These are phyloP conservation scores for Metarhizium robertsii DNA, from an alignment of 2,329 filamentous ascomycete species.

Conservation along the genomic window DNA sequence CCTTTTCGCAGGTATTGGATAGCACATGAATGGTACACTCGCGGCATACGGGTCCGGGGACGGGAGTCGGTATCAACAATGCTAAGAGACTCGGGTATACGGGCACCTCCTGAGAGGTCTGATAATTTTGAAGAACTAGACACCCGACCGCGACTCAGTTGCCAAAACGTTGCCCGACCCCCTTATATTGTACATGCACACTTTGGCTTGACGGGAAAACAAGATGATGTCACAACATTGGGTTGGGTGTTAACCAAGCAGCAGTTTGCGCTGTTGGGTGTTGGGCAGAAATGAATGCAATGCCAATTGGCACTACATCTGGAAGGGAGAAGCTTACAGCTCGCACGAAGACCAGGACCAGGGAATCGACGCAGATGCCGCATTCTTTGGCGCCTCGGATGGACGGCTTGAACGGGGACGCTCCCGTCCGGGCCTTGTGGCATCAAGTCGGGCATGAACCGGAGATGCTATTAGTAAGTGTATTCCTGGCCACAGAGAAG, in stretches of 20 bases:
- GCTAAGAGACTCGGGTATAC: not conserved
- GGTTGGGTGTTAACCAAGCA: not conserved
- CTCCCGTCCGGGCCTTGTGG: not conserved
- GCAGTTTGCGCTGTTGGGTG: not conserved
- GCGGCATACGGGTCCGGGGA: not conserved
- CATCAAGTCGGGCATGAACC: not conserved
- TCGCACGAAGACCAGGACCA: not conserved
- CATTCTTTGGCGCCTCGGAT: not conserved
- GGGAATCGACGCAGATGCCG: not conserved
- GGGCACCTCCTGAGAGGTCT: not conserved
- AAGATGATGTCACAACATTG: not conserved
- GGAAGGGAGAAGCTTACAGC: not conserved
- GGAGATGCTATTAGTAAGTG: not conserved
- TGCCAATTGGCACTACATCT: not conserved
- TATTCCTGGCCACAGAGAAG: not conserved
- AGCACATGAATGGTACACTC: not conserved
- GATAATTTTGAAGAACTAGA: not conserved
- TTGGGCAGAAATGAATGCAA: not conserved
- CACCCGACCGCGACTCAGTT: not conserved
- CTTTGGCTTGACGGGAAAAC: not conserved
- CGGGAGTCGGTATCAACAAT: not conserved
- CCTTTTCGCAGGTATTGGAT: too few relatives aligned
- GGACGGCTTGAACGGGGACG: not conserved
- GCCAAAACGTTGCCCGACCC: not conserved
- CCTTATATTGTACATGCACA: not conserved